phyloP scores from a whole-genome alignment of 352 stramenopile genomes.

The Thalassiosira sp. region DNA sequence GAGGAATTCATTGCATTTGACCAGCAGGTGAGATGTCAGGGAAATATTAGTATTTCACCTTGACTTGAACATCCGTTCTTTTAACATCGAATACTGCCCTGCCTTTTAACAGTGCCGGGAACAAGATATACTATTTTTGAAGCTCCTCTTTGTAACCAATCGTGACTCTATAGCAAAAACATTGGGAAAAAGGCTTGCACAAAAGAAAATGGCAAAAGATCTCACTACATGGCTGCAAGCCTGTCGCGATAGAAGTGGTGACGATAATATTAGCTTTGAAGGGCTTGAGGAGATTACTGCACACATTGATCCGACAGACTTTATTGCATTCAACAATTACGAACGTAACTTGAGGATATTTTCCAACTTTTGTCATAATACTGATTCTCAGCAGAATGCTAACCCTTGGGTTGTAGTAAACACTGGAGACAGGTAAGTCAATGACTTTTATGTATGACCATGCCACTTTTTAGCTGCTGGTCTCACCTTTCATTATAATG shows the following conservation, averaged over 20 bases:
- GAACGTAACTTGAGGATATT: slow-evolving; percentile 74
- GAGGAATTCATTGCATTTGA: slow-evolving; percentile 77
- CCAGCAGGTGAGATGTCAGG: slow-evolving; percentile 21
- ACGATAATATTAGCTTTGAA: slow-evolving; percentile 50
- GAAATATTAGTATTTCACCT: neutral
- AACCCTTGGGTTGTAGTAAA: slow-evolving; percentile 72
- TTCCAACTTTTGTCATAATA: slow-evolving; percentile 65
- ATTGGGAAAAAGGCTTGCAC: slow-evolving; percentile 72
- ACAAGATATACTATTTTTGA: slow-evolving; percentile 74
- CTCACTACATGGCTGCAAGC: slow-evolving; percentile 71
- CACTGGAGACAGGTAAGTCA: slow-evolving; percentile 58
- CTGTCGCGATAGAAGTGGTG: slow-evolving; percentile 33
- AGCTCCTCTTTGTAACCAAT: slow-evolving; percentile 79
- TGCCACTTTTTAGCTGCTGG: neutral
- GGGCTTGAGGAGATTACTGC: slow-evolving; percentile 67
- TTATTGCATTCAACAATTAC: slow-evolving; percentile 80
- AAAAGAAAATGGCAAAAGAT: slow-evolving; percentile 79
- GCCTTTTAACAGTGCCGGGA: slow-evolving; percentile 43
- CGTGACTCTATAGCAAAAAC: slow-evolving; percentile 73
- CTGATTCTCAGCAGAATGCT: slow-evolving; percentile 59
- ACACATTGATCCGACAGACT: slow-evolving; percentile 81
- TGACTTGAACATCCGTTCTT: too few relatives aligned
- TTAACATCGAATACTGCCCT: neutral
- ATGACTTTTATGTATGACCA: slow-evolving; percentile 10
- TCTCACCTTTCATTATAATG: neutral